phyloP scores from a whole-genome alignment of 495 filamentous ascomycete species.

The Tirmania nivea region DNA sequence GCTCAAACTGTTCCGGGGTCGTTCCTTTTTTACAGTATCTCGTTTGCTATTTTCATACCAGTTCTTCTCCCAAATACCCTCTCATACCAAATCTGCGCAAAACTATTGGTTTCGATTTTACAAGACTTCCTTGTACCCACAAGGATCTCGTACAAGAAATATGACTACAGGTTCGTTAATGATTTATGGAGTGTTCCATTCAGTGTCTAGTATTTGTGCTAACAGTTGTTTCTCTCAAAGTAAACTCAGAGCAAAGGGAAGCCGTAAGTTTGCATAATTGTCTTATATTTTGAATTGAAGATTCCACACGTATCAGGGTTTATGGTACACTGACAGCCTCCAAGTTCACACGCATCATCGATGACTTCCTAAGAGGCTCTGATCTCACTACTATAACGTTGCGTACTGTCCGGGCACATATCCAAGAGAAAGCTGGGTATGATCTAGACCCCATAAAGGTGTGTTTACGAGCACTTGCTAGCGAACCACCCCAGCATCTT shows the following conservation, averaged over 20 bases:
- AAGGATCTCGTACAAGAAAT: neutral
- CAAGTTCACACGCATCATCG: slow-evolving; percentile 67
- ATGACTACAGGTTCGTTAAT: neutral
- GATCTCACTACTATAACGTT: slow-evolving; percentile 81
- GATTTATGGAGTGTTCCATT: neutral
- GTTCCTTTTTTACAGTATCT: no score
- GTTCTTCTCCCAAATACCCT: no score
- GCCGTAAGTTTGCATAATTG: neutral
- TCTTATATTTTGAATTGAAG: no score
- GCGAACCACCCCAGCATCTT: no score
- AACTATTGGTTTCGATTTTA: no score
- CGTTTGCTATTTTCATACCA: no score
- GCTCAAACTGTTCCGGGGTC: no score
- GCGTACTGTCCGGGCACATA: slow-evolving; percentile 72
- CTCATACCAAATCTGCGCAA: no score
- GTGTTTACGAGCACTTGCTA: slow-evolving; percentile 7
- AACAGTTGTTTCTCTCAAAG: neutral
- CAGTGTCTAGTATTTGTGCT: neutral
- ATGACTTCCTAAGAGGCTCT: slow-evolving; percentile 60
- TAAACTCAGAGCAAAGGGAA: neutral
- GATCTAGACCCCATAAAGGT: slow-evolving; percentile 81
- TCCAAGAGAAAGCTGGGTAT: slow-evolving; percentile 45
- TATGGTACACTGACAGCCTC: slow-evolving; percentile 11
- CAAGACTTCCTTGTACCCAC: neutral
- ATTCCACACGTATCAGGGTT: no score